Conservation (phyloP, 2,329 filamentous ascomycete genomes). For the Ophiostoma fasciatum region DNA sequence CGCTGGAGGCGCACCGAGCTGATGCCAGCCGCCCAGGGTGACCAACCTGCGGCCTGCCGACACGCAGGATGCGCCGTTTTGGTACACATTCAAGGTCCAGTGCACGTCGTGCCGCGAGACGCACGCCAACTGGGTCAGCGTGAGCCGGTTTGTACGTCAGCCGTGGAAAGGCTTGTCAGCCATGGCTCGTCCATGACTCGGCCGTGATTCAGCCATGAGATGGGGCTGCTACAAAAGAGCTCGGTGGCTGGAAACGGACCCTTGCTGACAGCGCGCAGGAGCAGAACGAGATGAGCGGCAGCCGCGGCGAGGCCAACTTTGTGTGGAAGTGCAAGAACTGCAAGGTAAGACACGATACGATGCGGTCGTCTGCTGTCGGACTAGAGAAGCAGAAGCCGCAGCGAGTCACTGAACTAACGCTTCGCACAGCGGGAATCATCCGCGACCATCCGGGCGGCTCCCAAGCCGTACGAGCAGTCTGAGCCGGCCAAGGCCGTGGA, state of each 20-base stretch:
- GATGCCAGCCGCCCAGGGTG: conserved; percentile 50
- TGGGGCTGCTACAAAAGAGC: no score
- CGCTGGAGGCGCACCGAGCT: no score
- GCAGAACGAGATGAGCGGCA: conserved; percentile 78
- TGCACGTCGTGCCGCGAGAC: conserved; percentile 94
- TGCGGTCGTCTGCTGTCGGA: no score
- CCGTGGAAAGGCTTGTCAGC: no score
- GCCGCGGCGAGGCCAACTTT: conserved; percentile 92
- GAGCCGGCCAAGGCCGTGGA: conserved; percentile 64
- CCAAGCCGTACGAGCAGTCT: conserved; percentile 53
- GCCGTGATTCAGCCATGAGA: no score
- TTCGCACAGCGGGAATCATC: conserved; percentile 58
- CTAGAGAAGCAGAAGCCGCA: no score
- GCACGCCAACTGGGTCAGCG: conserved; percentile 71
- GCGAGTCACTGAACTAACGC: not conserved
- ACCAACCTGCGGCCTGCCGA: conserved; percentile 80
- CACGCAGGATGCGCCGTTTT: conserved; percentile 69
- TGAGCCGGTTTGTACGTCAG: conserved; percentile 72
- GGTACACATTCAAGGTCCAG: conserved; percentile 95
- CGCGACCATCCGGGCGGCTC: conserved; percentile 64
- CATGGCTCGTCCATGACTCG: no score
- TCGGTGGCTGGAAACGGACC: no score
- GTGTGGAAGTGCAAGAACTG: conserved; percentile 99
- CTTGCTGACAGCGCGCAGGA: no score
- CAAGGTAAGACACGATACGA: no score